Base-by-base conservation (phyloP, 192 early-diverging fungal genomes). In the Rhizoclosmatium globosum region DNA sequence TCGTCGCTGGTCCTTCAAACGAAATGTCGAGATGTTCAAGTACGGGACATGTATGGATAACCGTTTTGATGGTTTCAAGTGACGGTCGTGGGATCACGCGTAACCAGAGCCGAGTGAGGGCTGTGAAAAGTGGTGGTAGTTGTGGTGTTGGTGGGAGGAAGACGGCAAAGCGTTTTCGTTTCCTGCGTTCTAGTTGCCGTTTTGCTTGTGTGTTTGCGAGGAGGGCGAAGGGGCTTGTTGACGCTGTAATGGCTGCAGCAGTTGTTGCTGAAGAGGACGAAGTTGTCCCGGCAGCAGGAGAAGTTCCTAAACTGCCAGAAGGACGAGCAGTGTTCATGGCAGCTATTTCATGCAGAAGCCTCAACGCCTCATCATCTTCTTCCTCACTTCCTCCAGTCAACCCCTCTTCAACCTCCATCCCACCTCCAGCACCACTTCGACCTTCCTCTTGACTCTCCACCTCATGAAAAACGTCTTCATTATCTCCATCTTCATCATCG, bases 11-110 rank as follows among this genome's bases (percentile, higher is more conserved):
- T 7, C 45, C 74, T 7, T 6, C 61, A 67, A 46, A 67, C 38
- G 64, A 46, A 45, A 76, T 43, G 50, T 76, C 74, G 7, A 76
- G 38, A 11, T 42, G 38, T 46, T 76, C 64, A 9, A 76, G 64
- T 59, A 31, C 39, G 7, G 74, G 74, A 64, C 64, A 67, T 42
- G 13, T 15, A 9, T 21, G n/a, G 1, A 76, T 19, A n/a, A 76
- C 13, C 11, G 9, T 19, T 31, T 9, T 4, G 39, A 76, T 76
- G 11, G 17, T 42, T 1, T 65, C 64, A 61, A 76, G 46, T 4
- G 47, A 41, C 7, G 38, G 48, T 39, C 74, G 60, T 46, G 60
- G 47, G 23, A 67, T 47, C n/a, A 76, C 64, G 9, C 74, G 61
- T 4, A 76, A 47, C 74, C 74, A 76, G 4, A 76, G 64, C 38